Evolutionary conservation across 108 stramenopile species (phyloP).

Genomic region (Nannochloropsis oceanica): DNA sequence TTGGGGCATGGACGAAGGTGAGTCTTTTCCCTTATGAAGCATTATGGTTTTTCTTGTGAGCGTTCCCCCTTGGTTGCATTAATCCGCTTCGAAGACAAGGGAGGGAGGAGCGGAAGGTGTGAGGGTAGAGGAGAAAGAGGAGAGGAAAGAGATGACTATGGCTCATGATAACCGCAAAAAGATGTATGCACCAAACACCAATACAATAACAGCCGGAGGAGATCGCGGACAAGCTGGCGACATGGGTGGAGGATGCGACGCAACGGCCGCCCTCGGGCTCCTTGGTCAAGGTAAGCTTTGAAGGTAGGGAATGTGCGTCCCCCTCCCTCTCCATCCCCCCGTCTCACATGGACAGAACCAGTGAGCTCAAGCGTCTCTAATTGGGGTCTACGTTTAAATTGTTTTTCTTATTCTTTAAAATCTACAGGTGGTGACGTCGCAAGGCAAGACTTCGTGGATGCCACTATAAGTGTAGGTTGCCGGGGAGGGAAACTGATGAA

Average conservation of each 20-base stretch:
- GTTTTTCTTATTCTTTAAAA: neutral
- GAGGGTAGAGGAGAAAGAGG: too few relatives aligned
- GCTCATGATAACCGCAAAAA: too few relatives aligned
- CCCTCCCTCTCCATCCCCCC: too few relatives aligned
- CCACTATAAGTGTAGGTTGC: neutral
- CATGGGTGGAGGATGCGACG: neutral
- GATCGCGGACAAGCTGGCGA: neutral
- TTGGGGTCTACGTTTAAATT: neutral
- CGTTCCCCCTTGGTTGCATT: too few relatives aligned
- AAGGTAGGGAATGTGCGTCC: neutral
- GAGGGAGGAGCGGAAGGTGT: neutral
- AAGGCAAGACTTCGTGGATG: neutral
- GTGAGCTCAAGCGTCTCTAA: too few relatives aligned
- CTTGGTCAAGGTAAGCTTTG: neutral
- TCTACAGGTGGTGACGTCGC: neutral
- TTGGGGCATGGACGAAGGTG: neutral
- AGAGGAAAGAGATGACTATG: too few relatives aligned
- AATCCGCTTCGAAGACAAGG: neutral
- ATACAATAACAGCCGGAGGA: neutral
- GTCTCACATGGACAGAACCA: neutral
- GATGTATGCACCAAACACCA: neutral
- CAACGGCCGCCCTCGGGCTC: neutral
- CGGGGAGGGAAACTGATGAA: too few relatives aligned
- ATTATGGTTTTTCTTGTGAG: too few relatives aligned
- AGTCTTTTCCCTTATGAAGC: neutral